Conservation (phyloP, 2,329 filamentous ascomycete species). For the Ramularia endophylla region DNA sequence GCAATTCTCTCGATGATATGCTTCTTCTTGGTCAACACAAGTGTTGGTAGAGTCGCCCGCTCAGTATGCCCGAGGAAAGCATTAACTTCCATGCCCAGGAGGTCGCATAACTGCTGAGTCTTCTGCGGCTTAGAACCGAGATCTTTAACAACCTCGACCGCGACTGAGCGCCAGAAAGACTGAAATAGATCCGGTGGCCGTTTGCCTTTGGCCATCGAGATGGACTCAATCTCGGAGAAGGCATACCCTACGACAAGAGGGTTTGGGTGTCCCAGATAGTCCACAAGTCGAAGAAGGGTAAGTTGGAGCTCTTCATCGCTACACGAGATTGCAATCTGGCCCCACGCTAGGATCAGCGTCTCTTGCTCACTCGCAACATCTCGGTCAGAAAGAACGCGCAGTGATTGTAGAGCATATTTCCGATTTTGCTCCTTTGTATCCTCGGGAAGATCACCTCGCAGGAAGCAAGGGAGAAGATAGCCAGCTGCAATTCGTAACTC, state of each 20-base stretch:
- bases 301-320: constrained; percentile 81
- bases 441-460: constrained; percentile 45
- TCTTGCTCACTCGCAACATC: constrained; percentile 65
- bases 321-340: constrained; percentile 70
- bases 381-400: constrained; percentile 67
- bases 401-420: constrained; percentile 61
- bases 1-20: constrained; percentile 79
- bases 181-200: constrained; percentile 57
- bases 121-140: constrained; percentile 75
- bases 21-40: constrained; percentile 70
- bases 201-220: constrained; percentile 62
- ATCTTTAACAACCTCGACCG: constrained; percentile 76
- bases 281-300: constrained; percentile 73
- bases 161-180: constrained; percentile 84
- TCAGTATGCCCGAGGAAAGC: constrained; percentile 73
- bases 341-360: constrained; percentile 78
- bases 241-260: constrained; percentile 72
- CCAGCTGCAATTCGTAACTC: constrained; percentile 80
- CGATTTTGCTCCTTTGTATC: constrained; percentile 58
- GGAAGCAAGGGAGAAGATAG: constrained; percentile 53
- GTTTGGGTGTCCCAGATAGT: constrained; percentile 81
- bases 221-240: constrained; percentile 70
- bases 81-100: constrained; percentile 68
- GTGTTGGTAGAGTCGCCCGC: constrained; percentile 73
- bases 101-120: constrained; percentile 69